A percentile compares a stretch with the other conserved stretches of the same genome.
phyloP scores from a whole-genome alignment of 176 grass and related monocot species.

The Rhynchospora tenuis region DNA sequence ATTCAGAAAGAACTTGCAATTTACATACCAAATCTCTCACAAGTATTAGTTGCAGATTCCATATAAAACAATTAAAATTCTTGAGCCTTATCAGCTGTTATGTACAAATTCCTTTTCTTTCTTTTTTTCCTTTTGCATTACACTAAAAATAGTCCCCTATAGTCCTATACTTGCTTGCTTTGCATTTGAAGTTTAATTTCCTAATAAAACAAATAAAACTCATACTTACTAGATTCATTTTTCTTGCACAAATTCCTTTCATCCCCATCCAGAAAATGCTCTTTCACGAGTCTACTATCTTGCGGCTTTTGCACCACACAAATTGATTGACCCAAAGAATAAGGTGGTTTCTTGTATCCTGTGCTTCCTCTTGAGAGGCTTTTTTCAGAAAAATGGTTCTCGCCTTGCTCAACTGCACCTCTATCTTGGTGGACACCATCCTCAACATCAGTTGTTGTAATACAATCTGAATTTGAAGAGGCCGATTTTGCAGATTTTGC shows the following conservation, averaged over 20 bases:
- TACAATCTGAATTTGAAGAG: slow-evolving; percentile 21
- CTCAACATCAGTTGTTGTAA: slow-evolving; percentile 29
- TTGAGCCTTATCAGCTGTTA: background rate
- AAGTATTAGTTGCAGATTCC: background rate
- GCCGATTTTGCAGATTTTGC: slow-evolving; percentile 18
- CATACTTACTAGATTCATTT: slow-evolving; percentile 75
- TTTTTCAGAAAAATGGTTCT: slow-evolving; percentile 45
- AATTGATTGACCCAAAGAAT: slow-evolving; percentile 36
- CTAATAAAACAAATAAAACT: slow-evolving; percentile 4
- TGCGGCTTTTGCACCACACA: slow-evolving; percentile 51
- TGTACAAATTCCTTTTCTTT: background rate
- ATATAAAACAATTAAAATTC: background rate
- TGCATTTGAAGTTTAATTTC: background rate
- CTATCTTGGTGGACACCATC: slow-evolving; percentile 39
- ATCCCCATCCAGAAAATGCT: slow-evolving; percentile 42
- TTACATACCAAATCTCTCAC: background rate
- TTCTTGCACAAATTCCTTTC: slow-evolving; percentile 54
- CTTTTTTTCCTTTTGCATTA: background rate
- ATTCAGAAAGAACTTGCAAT: background rate
- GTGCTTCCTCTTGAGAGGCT: slow-evolving; percentile 44
- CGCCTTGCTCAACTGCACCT: slow-evolving; percentile 22
- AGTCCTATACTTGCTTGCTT: background rate
- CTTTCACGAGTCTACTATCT: slow-evolving; percentile 40
- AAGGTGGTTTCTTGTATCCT: slow-evolving; percentile 61
- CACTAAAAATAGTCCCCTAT: background rate